phyloP scores from a whole-genome alignment of 345 rosid species.

The Lepidium aucheri region DNA sequence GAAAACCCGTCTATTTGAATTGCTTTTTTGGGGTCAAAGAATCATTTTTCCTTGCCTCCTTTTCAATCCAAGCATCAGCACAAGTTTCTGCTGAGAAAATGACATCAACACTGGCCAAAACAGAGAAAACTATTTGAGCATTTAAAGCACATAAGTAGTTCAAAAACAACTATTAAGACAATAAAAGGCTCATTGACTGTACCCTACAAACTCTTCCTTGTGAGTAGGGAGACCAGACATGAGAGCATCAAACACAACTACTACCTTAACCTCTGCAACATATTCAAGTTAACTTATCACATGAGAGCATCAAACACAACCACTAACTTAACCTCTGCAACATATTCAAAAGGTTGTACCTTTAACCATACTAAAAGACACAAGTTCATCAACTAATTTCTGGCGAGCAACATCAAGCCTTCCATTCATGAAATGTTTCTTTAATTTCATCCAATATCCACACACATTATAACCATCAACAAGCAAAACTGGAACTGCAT shows the following conservation, averaged over 20 bases:
- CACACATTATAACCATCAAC: slow-evolving; percentile 98
- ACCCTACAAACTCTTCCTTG: slow-evolving; percentile 80
- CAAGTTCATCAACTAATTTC: slow-evolving; percentile 72
- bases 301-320: slow-evolving; percentile 91
- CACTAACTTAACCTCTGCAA: slow-evolving; percentile 86
- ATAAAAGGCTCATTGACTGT: not conserved
- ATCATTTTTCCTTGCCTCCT: slow-evolving; percentile 44
- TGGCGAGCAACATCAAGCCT: slow-evolving; percentile 84
- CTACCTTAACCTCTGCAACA: slow-evolving; percentile 83
- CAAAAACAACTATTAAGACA: not conserved
- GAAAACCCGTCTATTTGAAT: not conserved
- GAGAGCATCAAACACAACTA: slow-evolving; percentile 91
- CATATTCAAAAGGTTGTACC: slow-evolving; percentile 34
- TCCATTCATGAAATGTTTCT: slow-evolving; percentile 79
- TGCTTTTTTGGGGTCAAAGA: not conserved
- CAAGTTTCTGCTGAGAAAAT: slow-evolving; percentile 73
- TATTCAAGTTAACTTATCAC: slow-evolving; percentile 25
- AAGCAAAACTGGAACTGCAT: slow-evolving; percentile 82
- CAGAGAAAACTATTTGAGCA: not conserved
- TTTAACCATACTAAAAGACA: slow-evolving; percentile 60
- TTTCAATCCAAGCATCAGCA: slow-evolving; percentile 96
- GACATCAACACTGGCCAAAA: slow-evolving; percentile 62
- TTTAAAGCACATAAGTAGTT: not conserved
- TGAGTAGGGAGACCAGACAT: slow-evolving; percentile 88
- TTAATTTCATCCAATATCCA: slow-evolving; percentile 86